These are phyloP conservation scores for Coemansia sp. DNA, from an alignment of 192 early-diverging fungal genomes.

Conservation along the genomic window DNA sequence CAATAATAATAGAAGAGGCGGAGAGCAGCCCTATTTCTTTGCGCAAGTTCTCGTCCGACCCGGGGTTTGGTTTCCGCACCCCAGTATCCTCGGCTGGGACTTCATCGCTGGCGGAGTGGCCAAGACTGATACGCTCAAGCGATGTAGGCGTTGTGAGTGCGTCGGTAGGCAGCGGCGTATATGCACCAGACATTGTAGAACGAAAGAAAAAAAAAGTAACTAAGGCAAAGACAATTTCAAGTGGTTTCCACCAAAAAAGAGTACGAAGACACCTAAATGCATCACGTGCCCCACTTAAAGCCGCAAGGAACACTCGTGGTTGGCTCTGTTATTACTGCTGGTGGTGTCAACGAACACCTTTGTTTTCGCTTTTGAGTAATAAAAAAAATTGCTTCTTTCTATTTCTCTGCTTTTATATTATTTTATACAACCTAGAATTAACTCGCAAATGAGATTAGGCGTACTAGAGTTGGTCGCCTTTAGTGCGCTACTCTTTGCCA, in stretches of 20 bases:
- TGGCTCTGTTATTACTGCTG: not conserved
- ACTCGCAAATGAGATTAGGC: conserved; percentile 9
- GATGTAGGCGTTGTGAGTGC: conserved; percentile 13
- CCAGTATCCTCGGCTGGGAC: not conserved
- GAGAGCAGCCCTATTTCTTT: conserved; percentile 59
- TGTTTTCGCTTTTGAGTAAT: not conserved
- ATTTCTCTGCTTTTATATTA: not conserved
- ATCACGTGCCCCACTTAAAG: not conserved
- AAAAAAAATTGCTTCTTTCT: not conserved
- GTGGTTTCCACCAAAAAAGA: not conserved
- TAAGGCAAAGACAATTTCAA: not conserved
- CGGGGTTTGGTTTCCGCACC: conserved; percentile 15
- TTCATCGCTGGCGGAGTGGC: conserved; percentile 8
- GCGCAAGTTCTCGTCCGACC: conserved; percentile 37
- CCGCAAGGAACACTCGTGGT: not conserved
- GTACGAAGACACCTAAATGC: not conserved
- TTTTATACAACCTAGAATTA: not conserved
- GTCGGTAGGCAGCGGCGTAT: conserved; percentile 31
- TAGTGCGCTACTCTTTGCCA: not conserved
- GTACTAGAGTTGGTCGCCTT: conserved; percentile 13
- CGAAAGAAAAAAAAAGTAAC: not conserved
- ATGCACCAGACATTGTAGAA: conserved; percentile 21
- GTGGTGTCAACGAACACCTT: not conserved
- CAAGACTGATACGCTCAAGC: conserved; percentile 15
- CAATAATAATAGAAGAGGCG: conserved; percentile 71